Conservation (phyloP, 2,329 filamentous ascomycete species). For the Penicillium sclerotigenum region DNA sequence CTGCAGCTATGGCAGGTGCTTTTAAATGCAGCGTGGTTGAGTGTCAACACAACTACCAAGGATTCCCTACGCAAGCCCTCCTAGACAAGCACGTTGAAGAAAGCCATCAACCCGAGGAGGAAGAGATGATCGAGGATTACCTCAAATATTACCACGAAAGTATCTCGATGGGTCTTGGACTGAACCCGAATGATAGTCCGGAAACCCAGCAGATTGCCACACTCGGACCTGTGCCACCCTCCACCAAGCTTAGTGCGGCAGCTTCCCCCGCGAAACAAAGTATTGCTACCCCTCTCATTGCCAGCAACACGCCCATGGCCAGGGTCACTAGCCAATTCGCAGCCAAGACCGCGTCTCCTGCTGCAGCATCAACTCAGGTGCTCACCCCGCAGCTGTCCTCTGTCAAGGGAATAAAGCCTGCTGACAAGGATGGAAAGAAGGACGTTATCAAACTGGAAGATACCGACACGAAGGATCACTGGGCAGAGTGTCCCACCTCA, state of each 20-base stretch:
- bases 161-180: conserved; percentile 51
- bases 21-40: conserved; percentile 54
- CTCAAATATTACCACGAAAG: conserved; percentile 56
- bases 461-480: conserved; percentile 30
- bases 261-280: conserved; percentile 29
- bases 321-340: conserved; percentile 35
- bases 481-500: conserved; percentile 39
- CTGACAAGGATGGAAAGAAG: conserved; percentile 18
- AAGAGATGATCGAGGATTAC: conserved; percentile 49
- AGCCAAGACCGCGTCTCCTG: conserved; percentile 34
- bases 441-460: conserved; percentile 7
- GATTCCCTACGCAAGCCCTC: conserved; percentile 54
- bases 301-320: conserved; percentile 33
- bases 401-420: conserved; percentile 27
- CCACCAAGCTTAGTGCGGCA: conserved; percentile 19
- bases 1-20: conserved; percentile 42
- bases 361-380: conserved; percentile 30
- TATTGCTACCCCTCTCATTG: conserved; percentile 28
- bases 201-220: conserved; percentile 17
- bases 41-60: conserved; percentile 54
- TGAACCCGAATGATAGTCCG: conserved; percentile 24
- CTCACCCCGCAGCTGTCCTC: conserved; percentile 29
- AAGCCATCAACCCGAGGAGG: conserved; percentile 49
- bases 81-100: conserved; percentile 55
- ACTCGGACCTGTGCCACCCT: conserved; percentile 10